These are phyloP conservation scores for Nicotiana tabacum DNA, from an alignment of 257 asterid species.

Conservation along the genomic window DNA sequence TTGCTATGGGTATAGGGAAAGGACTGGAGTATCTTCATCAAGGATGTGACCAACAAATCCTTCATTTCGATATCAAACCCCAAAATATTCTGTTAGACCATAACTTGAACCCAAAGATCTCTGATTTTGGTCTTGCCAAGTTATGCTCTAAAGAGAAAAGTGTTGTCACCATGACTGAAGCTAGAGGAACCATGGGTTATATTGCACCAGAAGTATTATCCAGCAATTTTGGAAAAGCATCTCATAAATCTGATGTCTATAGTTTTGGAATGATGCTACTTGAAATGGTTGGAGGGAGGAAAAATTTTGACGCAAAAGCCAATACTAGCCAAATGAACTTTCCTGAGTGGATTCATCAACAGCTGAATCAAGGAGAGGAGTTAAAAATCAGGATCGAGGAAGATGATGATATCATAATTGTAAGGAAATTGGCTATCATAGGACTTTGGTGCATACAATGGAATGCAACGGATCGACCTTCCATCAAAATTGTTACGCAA, in stretches of 20 bases:
- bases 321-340: slow-evolving; percentile 24
- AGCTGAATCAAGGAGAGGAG: slow-evolving; percentile 19
- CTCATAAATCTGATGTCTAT: slow-evolving; percentile 32
- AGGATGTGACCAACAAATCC: slow-evolving; percentile 18
- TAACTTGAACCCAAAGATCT: slow-evolving; percentile 22
- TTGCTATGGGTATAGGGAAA: slow-evolving; percentile 27
- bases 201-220: slow-evolving; percentile 34
- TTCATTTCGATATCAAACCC: slow-evolving; percentile 25
- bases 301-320: slow-evolving; percentile 14
- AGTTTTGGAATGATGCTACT: slow-evolving; percentile 32
- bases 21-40: slow-evolving; percentile 29
- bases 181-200: slow-evolving; percentile 33
- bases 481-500: slow-evolving; percentile 25
- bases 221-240: slow-evolving; percentile 29
- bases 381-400: slow-evolving; percentile 4
- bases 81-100: slow-evolving; percentile 24
- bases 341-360: slow-evolving; percentile 34
- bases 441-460: slow-evolving; percentile 37
- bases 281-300: slow-evolving; percentile 40
- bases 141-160: slow-evolving; percentile 22
- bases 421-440: slow-evolving; percentile 19
- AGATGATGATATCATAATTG: not conserved
- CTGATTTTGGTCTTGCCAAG: slow-evolving; percentile 34
- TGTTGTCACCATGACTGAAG: slow-evolving; percentile 22
- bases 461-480: slow-evolving; percentile 27